A percentile compares a stretch with the other conserved stretches of the same genome.
These are phyloP conservation scores for Talaromyces albobiverticillius DNA, from an alignment of 2,329 filamentous ascomycete genomes.

Conservation along the genomic window DNA sequence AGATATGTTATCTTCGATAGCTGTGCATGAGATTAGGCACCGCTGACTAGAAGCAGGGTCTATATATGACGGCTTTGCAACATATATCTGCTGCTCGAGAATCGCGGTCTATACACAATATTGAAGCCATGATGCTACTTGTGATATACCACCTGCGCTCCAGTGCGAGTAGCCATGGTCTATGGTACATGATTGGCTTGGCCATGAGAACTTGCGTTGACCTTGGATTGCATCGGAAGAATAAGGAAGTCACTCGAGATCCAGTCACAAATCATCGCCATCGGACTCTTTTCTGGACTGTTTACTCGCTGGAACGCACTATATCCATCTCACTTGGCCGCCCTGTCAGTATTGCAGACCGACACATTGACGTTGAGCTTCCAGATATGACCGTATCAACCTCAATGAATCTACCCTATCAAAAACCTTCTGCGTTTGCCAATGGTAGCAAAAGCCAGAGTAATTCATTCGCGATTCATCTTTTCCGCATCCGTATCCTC, in stretches of 20 bases:
- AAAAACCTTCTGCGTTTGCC: constrained; percentile 14
- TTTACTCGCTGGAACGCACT: constrained; percentile 50
- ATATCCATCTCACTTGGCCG: constrained; percentile 52
- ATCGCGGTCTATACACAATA: constrained; percentile 49
- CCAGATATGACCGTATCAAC: constrained; percentile 38
- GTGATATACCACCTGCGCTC: constrained; percentile 53
- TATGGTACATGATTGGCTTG: constrained; percentile 55
- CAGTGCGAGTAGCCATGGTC: constrained; percentile 45
- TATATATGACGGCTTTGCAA: constrained; percentile 49
- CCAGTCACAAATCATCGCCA: constrained; percentile 45
- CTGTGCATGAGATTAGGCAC: no score
- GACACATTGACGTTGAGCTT: constrained; percentile 50
- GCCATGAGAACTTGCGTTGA: constrained; percentile 54
- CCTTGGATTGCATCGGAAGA: constrained; percentile 49
- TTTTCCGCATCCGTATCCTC: constrained; percentile 46
- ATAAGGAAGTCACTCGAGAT: constrained; percentile 41
- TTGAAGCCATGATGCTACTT: constrained; percentile 52
- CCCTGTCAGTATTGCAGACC: constrained; percentile 50
- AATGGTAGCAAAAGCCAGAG: constrained; percentile 7
- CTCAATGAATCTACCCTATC: no score
- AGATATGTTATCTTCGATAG: no score
- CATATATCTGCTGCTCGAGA: constrained; percentile 49
- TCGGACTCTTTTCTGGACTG: constrained; percentile 52
- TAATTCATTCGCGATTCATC: constrained; percentile 26
- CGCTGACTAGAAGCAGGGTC: constrained; percentile 33